Evolutionary conservation across 257 asterid species (phyloP).

Genomic region (Sherardia arvensis): DNA sequence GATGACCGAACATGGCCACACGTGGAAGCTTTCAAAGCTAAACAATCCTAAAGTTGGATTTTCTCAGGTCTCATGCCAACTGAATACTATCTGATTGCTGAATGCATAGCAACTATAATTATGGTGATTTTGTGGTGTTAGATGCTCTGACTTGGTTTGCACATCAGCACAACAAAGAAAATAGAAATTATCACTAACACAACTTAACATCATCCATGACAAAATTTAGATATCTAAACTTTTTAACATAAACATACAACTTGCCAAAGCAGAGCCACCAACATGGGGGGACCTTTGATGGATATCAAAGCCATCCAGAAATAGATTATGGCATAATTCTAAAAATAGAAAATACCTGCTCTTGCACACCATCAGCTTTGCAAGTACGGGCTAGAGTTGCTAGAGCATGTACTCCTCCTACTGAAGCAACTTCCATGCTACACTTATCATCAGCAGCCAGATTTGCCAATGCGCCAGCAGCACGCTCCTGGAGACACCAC

Average conservation of each 20-base stretch:
- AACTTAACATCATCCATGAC: too few species aligned
- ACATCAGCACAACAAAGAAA: neutral
- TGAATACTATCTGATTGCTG: neutral
- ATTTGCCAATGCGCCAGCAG: constrained; percentile 88
- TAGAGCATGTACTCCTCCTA: constrained; percentile 70
- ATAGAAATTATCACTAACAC: neutral
- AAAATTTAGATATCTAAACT: neutral
- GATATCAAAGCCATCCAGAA: neutral
- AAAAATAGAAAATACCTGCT: constrained; percentile 45
- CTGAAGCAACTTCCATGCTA: constrained; percentile 68
- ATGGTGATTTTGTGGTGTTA: neutral
- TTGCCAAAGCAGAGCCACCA: neutral
- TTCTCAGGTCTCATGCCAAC: constrained; percentile 1
- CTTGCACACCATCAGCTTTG: constrained; percentile 87
- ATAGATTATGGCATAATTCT: neutral
- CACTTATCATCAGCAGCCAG: constrained; percentile 95
- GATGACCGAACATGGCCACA: neutral
- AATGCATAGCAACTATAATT: neutral
- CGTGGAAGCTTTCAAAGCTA: neutral
- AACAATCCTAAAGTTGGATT: neutral
- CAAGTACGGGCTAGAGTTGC: constrained; percentile 61
- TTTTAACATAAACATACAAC: neutral
- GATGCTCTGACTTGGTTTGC: neutral
- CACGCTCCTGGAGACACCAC: constrained; percentile 58
- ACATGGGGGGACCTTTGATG: neutral